Evolutionary conservation across 1,284 basidiomycete species (phyloP).

Genomic region (Grifola frondosa): DNA sequence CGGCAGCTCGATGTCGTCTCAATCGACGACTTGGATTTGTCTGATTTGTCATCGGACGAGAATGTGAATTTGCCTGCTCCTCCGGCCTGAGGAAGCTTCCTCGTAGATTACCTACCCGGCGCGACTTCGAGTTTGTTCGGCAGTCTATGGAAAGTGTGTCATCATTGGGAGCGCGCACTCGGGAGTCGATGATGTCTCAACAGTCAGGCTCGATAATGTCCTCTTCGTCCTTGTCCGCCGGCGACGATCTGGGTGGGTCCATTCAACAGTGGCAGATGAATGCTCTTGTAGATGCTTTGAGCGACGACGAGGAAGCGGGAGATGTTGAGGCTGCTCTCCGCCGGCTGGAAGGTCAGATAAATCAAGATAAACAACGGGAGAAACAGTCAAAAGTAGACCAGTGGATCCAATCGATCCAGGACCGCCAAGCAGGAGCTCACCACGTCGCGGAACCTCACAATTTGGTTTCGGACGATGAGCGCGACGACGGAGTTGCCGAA

Average conservation of each 20-base stretch:
- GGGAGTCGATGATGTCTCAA: conserved; percentile 49
- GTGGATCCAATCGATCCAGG: conserved; percentile 75
- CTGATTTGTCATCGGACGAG: conserved; percentile 65
- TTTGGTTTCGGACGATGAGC: conserved; percentile 41
- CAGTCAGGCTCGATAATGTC: conserved; percentile 43
- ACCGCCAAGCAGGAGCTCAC: conserved; percentile 60
- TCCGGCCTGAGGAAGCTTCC: conserved; percentile 52
- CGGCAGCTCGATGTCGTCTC: conserved; percentile 70
- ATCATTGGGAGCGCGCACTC: conserved; percentile 69
- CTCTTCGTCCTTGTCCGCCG: conserved; percentile 38
- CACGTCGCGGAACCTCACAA: conserved; percentile 54
- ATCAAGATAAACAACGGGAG: conserved; percentile 62
- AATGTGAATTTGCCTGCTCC: conserved; percentile 32
- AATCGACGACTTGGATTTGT: conserved; percentile 72
- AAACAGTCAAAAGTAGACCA: conserved; percentile 77
- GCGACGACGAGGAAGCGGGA: conserved; percentile 70
- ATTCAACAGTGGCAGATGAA: conserved; percentile 80
- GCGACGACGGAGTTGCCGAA: conserved; percentile 23
- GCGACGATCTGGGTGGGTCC: conserved; percentile 45
- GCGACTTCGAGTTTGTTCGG: conserved; percentile 76
- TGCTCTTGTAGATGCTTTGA: conserved; percentile 73
- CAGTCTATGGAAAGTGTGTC: conserved; percentile 68
- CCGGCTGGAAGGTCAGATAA: conserved; percentile 81
- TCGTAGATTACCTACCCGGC: conserved; percentile 63
- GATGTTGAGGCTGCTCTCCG: conserved; percentile 80